Evolutionary conservation across 495 filamentous ascomycete species (phyloP).

Genomic region (Tuber melanosporum): DNA sequence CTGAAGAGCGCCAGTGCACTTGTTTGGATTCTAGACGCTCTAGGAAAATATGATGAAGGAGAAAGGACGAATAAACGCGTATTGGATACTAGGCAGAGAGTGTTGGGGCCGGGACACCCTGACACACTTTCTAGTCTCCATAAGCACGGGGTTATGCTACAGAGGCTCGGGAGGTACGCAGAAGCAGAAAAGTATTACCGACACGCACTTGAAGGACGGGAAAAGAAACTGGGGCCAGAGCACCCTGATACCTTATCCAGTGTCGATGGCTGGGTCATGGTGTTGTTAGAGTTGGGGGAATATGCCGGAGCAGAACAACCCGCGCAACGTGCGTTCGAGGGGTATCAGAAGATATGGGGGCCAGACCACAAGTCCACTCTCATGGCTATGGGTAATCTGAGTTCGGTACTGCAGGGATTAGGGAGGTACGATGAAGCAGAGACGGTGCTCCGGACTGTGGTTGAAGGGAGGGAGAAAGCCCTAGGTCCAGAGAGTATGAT

Average conservation of each 20-base stretch:
- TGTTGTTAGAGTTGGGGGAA: conserved; percentile 40
- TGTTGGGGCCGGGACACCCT: conserved; percentile 22
- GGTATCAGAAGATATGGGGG: neutral
- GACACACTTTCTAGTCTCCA: neutral
- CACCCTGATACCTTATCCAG: conserved; percentile 40
- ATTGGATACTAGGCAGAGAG: conserved; percentile 30
- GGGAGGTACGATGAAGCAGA: conserved; percentile 37
- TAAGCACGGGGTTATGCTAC: neutral
- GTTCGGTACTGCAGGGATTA: conserved; percentile 14
- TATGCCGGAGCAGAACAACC: conserved; percentile 39
- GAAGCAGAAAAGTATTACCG: conserved; percentile 37
- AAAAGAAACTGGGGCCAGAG: conserved; percentile 38
- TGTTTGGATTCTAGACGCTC: conserved; percentile 16
- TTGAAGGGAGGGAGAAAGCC: conserved; percentile 28
- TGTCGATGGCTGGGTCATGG: conserved; percentile 39
- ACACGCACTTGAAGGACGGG: conserved; percentile 31
- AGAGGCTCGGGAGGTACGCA: conserved; percentile 37
- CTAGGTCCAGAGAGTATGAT: conserved; percentile 39
- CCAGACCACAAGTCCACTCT: too few relatives aligned
- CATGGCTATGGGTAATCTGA: conserved; percentile 38
- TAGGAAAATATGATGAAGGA: conserved; percentile 32
- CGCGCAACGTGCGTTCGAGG: neutral
- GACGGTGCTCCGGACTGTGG: conserved; percentile 16
- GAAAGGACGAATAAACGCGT: conserved; percentile 31
- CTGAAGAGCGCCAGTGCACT: conserved; percentile 39